Percentiles rank a stretch among this genome's conserved stretches.
These are phyloP conservation scores for Neofusicoccum sp. DNA, from an alignment of 2,329 filamentous ascomycete genomes.

Conservation along the genomic window DNA sequence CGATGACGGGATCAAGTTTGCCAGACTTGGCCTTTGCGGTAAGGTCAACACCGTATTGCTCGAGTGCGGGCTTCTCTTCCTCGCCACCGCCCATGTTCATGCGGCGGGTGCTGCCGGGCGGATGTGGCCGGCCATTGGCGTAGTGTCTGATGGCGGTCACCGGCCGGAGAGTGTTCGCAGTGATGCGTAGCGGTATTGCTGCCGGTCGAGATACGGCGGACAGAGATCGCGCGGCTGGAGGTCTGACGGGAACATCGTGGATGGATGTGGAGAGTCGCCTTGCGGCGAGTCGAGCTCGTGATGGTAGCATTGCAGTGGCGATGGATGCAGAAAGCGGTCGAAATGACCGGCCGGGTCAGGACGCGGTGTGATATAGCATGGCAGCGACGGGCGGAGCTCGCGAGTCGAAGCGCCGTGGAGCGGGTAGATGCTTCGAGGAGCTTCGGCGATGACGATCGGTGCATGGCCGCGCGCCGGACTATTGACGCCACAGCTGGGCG, in stretches of 20 bases:
- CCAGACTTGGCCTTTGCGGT: constrained; percentile 83
- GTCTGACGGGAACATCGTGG: constrained; percentile 3
- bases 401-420: constrained; percentile 1
- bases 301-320: constrained; percentile 37
- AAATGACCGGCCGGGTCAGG: background rate
- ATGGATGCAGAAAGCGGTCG: background rate
- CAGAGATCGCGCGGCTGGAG: constrained; percentile 1
- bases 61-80: constrained; percentile 80
- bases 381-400: background rate
- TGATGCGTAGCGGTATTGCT: constrained; percentile 26
- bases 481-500: background rate
- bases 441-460: constrained; percentile 16
- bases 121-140: constrained; percentile 68
- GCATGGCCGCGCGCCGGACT: background rate
- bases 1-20: constrained; percentile 95
- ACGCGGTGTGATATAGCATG: constrained; percentile 9
- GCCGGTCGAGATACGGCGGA: constrained; percentile 25
- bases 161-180: constrained; percentile 27
- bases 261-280: constrained; percentile 35
- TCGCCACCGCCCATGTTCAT: constrained; percentile 80
- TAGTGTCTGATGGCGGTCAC: constrained; percentile 54
- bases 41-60: constrained; percentile 89
- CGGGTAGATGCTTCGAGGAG: constrained; percentile 20
- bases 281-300: constrained; percentile 37
- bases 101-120: constrained; percentile 87